phyloP scores from a whole-genome alignment of 768 basidiomycete species.

The Crassisporium funariophilum region DNA sequence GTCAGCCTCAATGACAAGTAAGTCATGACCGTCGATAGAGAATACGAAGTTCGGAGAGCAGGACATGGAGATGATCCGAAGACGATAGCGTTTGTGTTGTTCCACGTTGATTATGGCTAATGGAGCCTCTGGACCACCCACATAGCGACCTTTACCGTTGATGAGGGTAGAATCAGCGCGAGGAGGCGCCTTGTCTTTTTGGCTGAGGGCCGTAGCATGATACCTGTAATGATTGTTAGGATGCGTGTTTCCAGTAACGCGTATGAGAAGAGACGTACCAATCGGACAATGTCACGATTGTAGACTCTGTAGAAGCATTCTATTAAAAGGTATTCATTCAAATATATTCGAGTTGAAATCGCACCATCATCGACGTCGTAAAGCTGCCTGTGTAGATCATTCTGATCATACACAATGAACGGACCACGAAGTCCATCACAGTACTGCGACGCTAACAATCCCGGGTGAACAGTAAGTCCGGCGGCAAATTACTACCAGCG shows the following conservation, averaged over 20 bases:
- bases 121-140: conserved; percentile 33
- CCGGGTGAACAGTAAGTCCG: neutral
- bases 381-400: neutral
- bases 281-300: conserved; percentile 44
- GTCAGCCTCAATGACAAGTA: conserved; percentile 44
- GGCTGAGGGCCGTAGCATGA: conserved; percentile 19
- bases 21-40: conserved; percentile 39
- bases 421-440: neutral
- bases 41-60: conserved; percentile 47
- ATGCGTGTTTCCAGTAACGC: neutral
- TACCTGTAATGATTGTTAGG: conserved; percentile 24
- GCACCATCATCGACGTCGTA: conserved; percentile 14
- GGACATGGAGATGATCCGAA: conserved; percentile 49
- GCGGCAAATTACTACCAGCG: neutral
- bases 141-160: conserved; percentile 47
- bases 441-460: neutral
- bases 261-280: conserved; percentile 27
- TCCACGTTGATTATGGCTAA: conserved; percentile 43
- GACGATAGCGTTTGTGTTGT: conserved; percentile 46
- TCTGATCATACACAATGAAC: neutral
- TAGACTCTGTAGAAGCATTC: conserved; percentile 30
- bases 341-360: conserved; percentile 2
- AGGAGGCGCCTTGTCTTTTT: conserved; percentile 6
- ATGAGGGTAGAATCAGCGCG: conserved; percentile 39
- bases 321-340: no score